These are phyloP conservation scores for Penicillium canescens DNA, from an alignment of 495 filamentous ascomycete species.

Conservation along the genomic window DNA sequence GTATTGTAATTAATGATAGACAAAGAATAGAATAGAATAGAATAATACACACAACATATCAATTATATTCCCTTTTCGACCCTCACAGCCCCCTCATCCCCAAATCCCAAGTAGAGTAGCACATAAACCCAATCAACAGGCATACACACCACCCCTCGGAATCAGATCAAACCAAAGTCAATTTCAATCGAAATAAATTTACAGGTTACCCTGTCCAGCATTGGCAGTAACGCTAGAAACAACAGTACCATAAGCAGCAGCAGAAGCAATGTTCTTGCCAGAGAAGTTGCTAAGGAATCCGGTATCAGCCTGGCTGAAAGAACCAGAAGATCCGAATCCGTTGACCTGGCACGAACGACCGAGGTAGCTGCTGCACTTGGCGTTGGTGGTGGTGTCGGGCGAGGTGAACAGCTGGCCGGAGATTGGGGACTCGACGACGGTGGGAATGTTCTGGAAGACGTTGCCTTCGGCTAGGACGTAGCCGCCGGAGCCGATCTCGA, in stretches of 20 bases:
- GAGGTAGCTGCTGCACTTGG: slow-evolving; percentile 38
- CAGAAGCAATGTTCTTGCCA: slow-evolving; percentile 51
- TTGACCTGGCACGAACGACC: slow-evolving; percentile 49
- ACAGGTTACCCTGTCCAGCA: slow-evolving; percentile 38
- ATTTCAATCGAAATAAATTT: neutral
- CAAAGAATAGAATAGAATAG: neutral
- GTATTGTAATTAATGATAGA: neutral
- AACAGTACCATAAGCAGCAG: slow-evolving; percentile 33
- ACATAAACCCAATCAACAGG: neutral
- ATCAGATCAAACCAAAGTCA: neutral
- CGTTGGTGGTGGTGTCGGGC: slow-evolving; percentile 34
- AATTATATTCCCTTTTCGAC: neutral
- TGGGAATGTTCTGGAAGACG: slow-evolving; percentile 54
- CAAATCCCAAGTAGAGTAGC: neutral
- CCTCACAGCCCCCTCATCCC: neutral
- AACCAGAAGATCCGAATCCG: slow-evolving; percentile 44
- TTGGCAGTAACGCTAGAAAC: slow-evolving; percentile 30
- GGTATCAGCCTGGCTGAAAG: slow-evolving; percentile 37
- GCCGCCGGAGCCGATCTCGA: slow-evolving; percentile 52
- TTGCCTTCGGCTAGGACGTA: slow-evolving; percentile 60
- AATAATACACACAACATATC: neutral
- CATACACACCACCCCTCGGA: neutral
- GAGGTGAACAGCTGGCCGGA: slow-evolving; percentile 46
- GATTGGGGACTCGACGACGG: slow-evolving; percentile 26
- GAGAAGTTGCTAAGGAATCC: slow-evolving; percentile 47